Base-by-base conservation (phyloP, 768 basidiomycete species). In the Amanita brunnescens region DNA sequence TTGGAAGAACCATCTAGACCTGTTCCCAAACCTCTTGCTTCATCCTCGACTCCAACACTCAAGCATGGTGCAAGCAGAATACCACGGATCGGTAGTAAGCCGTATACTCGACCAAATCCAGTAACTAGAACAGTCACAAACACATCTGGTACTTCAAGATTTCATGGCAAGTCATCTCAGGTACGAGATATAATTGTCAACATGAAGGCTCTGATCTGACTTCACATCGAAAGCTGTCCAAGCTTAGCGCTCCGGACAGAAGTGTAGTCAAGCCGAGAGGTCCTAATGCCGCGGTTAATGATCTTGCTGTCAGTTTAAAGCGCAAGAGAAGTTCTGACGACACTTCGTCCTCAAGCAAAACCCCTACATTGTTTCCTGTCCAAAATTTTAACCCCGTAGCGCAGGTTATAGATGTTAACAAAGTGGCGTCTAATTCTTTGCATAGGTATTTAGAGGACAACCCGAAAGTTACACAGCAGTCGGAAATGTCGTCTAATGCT, bases 41-140 rank as follows among this genome's bases (percentile, higher is more conserved):
- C 16, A 2, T 34, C 26, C 18, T 32, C 43, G 14, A 64, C 55
- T 62, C 70, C 34, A 54, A 70, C 54, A 40, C 59, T 83, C 47
- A 79, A 74, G 58, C 77, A 81, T 54, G 63, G 69, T 6, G 73
- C 69, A 0, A 81, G 83, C 62, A 72, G 73, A 61, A 85, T 85
- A 57, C 83, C 83, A 14, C 72, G 83, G 53, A 78, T 80, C 37
- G 73, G 72, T 32, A 63, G 62, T 21, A 84, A 83, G 49, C 83
- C 81, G 2, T 85, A 84, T 62, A 65, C 73, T 26, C 71, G 78
- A 52, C 70, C 70, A 45, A 40, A 56, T 16, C 16, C 23, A 13
- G n/a, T 39, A 34, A 20, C 23, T 12, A 37, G 18, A 18, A 9
- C 30, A 21, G 24, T 23, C 14, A 18, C 6, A 5, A 43, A 44